Percentiles rank a stretch among this genome's conserved stretches.
Evolutionary conservation across 2,329 filamentous ascomycete genomes (phyloP).

Genomic region (Chalara sp.): DNA sequence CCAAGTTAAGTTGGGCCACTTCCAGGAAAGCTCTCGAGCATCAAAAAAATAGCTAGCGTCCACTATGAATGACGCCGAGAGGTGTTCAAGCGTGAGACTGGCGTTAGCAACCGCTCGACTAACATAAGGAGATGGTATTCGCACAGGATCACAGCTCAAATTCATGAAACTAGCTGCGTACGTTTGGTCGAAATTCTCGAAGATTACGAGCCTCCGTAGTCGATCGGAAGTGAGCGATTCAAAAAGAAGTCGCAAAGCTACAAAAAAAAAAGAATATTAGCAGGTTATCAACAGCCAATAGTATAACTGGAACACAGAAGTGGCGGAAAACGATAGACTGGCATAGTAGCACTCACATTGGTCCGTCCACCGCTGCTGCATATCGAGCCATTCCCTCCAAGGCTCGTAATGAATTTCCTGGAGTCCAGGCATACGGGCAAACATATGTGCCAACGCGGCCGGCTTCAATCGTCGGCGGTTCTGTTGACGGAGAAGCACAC

Average conservation of each 20-base stretch:
- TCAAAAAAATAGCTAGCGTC: slow-evolving; percentile 16
- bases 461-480: slow-evolving; percentile 31
- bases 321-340: slow-evolving; percentile 7
- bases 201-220: slow-evolving; percentile 25
- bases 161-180: slow-evolving; percentile 16
- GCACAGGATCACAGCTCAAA: background rate
- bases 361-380: slow-evolving; percentile 20
- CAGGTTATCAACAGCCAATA: slow-evolving; percentile 13
- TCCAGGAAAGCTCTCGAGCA: slow-evolving; percentile 14
- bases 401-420: slow-evolving; percentile 33
- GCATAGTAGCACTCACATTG: slow-evolving; percentile 21
- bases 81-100: slow-evolving; percentile 14
- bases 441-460: slow-evolving; percentile 25
- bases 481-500: slow-evolving; percentile 32
- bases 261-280: slow-evolving; percentile 10
- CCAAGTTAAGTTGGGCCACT: slow-evolving; percentile 15
- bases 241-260: slow-evolving; percentile 15
- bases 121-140: slow-evolving; percentile 1
- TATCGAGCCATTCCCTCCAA: slow-evolving; percentile 28
- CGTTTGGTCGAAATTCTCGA: slow-evolving; percentile 30
- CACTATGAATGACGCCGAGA: slow-evolving; percentile 16
- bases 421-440: slow-evolving; percentile 29
- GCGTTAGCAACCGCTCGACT: slow-evolving; percentile 6
- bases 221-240: slow-evolving; percentile 15
- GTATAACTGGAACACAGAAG: slow-evolving; percentile 3